Evolutionary conservation across 305 asterid genomes (phyloP).

Genomic region (Fraxinus sp.): DNA sequence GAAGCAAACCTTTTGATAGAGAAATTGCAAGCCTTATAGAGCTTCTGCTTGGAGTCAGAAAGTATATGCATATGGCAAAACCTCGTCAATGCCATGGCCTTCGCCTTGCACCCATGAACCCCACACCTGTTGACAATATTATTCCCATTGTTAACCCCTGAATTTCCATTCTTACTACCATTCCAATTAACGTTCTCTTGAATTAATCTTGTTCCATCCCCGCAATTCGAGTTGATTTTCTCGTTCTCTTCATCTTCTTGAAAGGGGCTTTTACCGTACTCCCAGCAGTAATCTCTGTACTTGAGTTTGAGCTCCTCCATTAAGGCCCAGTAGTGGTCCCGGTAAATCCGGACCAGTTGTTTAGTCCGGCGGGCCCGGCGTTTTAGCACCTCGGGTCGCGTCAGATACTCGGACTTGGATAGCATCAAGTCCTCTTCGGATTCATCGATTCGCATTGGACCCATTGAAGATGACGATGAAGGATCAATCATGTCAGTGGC

Average conservation of each 20-base stretch:
- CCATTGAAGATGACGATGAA: constrained; percentile 27
- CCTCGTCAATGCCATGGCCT: constrained; percentile 54
- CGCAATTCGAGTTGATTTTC: constrained; percentile 2
- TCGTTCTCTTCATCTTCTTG: constrained; percentile 34
- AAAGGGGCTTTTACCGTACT: constrained; percentile 49
- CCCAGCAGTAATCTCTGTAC: constrained; percentile 52
- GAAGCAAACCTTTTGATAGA: constrained; percentile 42
- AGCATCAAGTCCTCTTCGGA: constrained; percentile 32
- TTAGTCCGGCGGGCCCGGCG: constrained; percentile 43
- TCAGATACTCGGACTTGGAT: constrained; percentile 37
- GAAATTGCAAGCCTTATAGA: constrained; percentile 54
- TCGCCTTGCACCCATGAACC: constrained; percentile 51
- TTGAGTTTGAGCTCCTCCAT: constrained; percentile 51
- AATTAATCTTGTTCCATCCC: not conserved
- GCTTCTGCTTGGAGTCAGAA: constrained; percentile 48
- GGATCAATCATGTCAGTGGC: constrained; percentile 1
- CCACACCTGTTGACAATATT: constrained; percentile 30
- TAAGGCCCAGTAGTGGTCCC: constrained; percentile 48
- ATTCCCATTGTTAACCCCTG: constrained; percentile 6
- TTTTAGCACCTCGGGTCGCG: constrained; percentile 37
- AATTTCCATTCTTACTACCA: constrained; percentile 3
- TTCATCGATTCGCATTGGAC: constrained; percentile 36
- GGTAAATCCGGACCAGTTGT: constrained; percentile 39
- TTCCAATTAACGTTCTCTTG: constrained; percentile 11
- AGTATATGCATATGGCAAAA: constrained; percentile 62